These are phyloP conservation scores for Anacardium occidentale DNA, from an alignment of 345 rosid species.

Conservation along the genomic window DNA sequence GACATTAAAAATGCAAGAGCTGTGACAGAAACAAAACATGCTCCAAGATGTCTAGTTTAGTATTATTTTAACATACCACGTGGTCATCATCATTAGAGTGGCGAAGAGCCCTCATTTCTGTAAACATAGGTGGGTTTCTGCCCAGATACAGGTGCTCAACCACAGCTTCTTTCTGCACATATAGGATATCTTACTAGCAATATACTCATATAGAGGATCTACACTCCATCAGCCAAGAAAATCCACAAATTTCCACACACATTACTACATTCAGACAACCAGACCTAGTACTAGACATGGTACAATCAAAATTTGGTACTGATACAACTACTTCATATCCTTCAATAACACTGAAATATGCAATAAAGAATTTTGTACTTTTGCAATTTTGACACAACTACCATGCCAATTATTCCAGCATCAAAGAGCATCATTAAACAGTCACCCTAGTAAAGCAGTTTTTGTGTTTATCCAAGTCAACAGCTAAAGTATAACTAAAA, in stretches of 20 bases:
- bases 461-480: background rate
- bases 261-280: background rate
- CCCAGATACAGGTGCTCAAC: constrained; percentile 84
- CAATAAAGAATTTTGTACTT: background rate
- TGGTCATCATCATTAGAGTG: constrained; percentile 75
- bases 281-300: background rate
- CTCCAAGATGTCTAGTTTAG: background rate
- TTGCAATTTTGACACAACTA: no score
- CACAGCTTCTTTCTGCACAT: constrained; percentile 65
- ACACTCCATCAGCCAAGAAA: background rate
- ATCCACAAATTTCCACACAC: background rate
- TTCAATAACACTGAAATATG: background rate
- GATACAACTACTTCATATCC: background rate
- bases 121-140: constrained; percentile 80
- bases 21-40: background rate
- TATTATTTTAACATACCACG: constrained; percentile 46
- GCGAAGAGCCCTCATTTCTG: constrained; percentile 72
- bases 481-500: background rate
- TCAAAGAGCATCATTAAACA: background rate
- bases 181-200: constrained; percentile 15
- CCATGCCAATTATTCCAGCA: background rate
- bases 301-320: background rate
- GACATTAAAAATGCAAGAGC: background rate
- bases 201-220: background rate
- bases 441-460: background rate